Percentiles rank a stretch among this genome's conserved stretches.
Evolutionary conservation across 768 basidiomycete species (phyloP).

Genomic region (Harrya chromipes): DNA sequence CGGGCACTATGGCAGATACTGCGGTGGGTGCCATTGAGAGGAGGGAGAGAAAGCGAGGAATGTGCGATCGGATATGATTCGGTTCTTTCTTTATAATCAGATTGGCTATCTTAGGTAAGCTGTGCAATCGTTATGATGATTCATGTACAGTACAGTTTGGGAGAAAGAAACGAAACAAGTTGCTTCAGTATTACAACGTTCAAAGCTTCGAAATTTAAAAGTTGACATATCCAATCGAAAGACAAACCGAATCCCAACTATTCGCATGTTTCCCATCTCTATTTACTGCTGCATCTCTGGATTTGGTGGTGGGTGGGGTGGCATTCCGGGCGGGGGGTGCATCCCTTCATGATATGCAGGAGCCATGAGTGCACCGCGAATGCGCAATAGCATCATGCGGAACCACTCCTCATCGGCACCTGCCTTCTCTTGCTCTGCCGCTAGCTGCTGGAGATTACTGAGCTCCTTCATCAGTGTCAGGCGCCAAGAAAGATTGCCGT

Average conservation of each 20-base stretch:
- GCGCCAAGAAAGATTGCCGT: constrained; percentile 79
- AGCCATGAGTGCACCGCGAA: constrained; percentile 68
- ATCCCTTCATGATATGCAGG: constrained; percentile 37
- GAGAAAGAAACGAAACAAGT: neutral
- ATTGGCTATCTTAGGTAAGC: constrained; percentile 21
- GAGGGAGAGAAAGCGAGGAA: neutral
- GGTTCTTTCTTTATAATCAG: constrained; percentile 19
- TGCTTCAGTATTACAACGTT: too few species aligned
- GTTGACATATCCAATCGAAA: neutral
- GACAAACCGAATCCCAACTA: neutral
- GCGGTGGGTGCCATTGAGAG: constrained; percentile 61
- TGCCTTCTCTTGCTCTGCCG: constrained; percentile 77
- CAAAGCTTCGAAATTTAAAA: neutral
- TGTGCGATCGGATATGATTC: neutral
- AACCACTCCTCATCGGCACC: constrained; percentile 84
- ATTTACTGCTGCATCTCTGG: constrained; percentile 30
- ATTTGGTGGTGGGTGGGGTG: constrained; percentile 35
- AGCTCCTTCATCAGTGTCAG: constrained; percentile 80
- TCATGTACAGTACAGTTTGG: constrained; percentile 1
- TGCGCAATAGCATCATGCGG: constrained; percentile 79
- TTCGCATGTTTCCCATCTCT: neutral
- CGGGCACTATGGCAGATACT: constrained; percentile 33
- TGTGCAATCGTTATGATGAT: neutral
- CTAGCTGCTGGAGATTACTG: constrained; percentile 68
- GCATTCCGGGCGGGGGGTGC: constrained; percentile 37